Base-by-base conservation (phyloP, 2,329 filamentous ascomycete genomes). In the Fusarium sp. region DNA sequence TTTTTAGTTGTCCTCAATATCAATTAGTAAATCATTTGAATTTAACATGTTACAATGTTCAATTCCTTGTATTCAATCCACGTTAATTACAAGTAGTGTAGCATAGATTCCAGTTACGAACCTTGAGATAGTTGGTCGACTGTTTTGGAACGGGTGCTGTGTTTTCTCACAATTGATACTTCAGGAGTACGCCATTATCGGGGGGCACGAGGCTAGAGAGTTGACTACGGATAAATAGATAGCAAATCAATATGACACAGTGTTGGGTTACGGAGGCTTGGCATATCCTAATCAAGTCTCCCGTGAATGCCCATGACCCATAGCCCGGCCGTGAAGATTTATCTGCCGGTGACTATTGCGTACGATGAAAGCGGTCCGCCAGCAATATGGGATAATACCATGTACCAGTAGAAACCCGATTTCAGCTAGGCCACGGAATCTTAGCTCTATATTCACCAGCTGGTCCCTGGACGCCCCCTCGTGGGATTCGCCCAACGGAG, bases 81-180 rank as follows among this genome's bases (percentile, higher is more conserved):
- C 15, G 8, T 6, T n/a, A 4, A n/a, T 8, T 3, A n/a, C 9
- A 17, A 13, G 15, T 8, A n/a, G 15, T 10, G 10, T 17, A 35
- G 33, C 4, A 35, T 3, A 35, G 15, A 8, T n/a, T n/a, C 3
- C 33, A 35, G 15, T 3, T 5, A 17, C 10, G 4, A 6, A 17
- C 33, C 15, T 33, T 15, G 14, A 15, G 14, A 15, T 15, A 15
- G 31, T 7, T n/a, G 13, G 7, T 35, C 15, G 15, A 10, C 33
- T 17, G 8, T 6, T n/a, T 10, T 35, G 33, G 10, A 35, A n/a
- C 6, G 33, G 29, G 11, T 15, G 14, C 11, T 17, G 15, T 17
- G 33, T 9, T 8, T 35, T 35, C 15, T 5, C 80, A 82, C 53
- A 8, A 80, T 81, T 1, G 76, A 29, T 83, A 84, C 56, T 0